These are phyloP conservation scores for Tricholoma furcatifolium DNA, from an alignment of 768 basidiomycete species.

Conservation along the genomic window DNA sequence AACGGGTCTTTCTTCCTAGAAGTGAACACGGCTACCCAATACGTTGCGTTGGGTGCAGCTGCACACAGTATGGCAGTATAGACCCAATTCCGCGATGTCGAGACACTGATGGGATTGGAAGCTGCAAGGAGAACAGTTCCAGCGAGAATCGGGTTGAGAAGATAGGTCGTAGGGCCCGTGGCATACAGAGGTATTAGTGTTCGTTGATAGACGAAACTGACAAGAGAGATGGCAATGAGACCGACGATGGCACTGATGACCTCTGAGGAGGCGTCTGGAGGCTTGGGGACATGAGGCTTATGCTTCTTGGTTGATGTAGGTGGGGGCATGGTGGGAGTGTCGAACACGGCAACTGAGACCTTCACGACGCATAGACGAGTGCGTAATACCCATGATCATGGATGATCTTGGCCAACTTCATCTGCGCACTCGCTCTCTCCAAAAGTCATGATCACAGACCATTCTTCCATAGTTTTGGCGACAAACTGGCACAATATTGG, in stretches of 20 bases:
- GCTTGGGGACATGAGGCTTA: conserved; percentile 1
- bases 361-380: neutral
- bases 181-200: conserved; percentile 72
- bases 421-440: neutral
- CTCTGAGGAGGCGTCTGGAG: conserved; percentile 6
- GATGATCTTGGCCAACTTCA: conserved; percentile 1
- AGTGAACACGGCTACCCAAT: conserved; percentile 63
- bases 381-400: neutral
- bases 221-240: conserved; percentile 45
- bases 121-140: conserved; percentile 36
- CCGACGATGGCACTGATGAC: conserved; percentile 5
- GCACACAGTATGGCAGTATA: conserved; percentile 40
- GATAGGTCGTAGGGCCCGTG: conserved; percentile 48
- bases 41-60: conserved; percentile 59
- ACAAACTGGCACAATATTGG: neutral
- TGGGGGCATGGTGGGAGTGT: conserved; percentile 12
- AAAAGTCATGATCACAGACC: neutral
- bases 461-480: neutral
- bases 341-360: conserved; percentile 6
- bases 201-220: conserved; percentile 61
- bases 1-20: conserved; percentile 51
- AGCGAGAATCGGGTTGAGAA: conserved; percentile 40
- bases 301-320: conserved; percentile 1
- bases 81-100: conserved; percentile 28
- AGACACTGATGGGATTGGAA: conserved; percentile 37